Evolutionary conservation across 768 basidiomycete genomes (phyloP).

Genomic region (Phanerodontia chrysosporium): DNA sequence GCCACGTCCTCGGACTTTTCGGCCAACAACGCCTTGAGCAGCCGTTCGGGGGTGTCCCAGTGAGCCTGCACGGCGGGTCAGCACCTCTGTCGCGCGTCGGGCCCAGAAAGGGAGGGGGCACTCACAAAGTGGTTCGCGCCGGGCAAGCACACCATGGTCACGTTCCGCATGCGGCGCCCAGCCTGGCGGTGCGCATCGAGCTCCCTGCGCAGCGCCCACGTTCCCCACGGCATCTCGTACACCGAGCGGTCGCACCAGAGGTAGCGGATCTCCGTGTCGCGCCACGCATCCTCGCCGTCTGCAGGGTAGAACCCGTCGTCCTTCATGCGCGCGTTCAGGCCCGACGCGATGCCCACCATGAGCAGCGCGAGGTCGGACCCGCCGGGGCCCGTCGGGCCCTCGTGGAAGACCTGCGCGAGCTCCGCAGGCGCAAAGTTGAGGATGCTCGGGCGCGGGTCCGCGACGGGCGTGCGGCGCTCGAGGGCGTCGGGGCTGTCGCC

Average conservation of each 20-base stretch:
- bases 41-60: slow-evolving; percentile 9
- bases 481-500: slow-evolving; percentile 3
- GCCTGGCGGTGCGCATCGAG: slow-evolving; percentile 1
- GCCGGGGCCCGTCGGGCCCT: slow-evolving; percentile 3
- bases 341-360: slow-evolving; percentile 4
- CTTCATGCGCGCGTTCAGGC: slow-evolving; percentile 1
- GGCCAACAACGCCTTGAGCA: slow-evolving; percentile 10
- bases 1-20: not conserved
- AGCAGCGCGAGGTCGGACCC: slow-evolving; percentile 15
- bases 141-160: not conserved
- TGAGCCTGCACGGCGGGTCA: not conserved
- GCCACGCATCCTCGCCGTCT: not conserved
- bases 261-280: slow-evolving; percentile 3
- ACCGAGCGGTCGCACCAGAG: slow-evolving; percentile 12
- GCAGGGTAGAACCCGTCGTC: slow-evolving; percentile 3
- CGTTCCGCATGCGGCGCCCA: not conserved
- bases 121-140: slow-evolving; percentile 11
- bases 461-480: slow-evolving; percentile 7
- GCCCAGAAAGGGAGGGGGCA: not conserved
- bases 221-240: slow-evolving; percentile 14
- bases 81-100: not conserved
- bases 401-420: not conserved
- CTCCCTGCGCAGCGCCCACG: slow-evolving; percentile 10
- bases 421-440: slow-evolving; percentile 12
- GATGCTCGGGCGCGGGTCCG: slow-evolving; percentile 11